phyloP scores from a whole-genome alignment of 140 eudicot species.

The Stevia rebaudiana region DNA sequence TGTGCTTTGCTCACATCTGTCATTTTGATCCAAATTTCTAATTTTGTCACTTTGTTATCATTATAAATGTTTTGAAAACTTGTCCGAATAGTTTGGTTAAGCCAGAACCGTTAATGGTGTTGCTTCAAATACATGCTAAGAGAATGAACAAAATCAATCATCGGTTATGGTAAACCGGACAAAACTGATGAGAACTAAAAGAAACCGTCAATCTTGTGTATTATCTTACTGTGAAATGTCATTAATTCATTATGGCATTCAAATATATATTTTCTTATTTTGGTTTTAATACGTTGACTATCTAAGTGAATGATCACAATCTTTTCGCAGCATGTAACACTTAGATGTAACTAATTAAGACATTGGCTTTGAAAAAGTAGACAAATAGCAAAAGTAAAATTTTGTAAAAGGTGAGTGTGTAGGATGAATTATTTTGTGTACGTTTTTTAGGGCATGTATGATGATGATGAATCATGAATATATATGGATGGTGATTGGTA shows the following conservation, averaged over 20 bases:
- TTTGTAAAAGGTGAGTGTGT: slow-evolving; percentile 10
- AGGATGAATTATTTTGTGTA: slow-evolving; percentile 13
- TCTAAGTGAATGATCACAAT: background rate
- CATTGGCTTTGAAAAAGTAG: background rate
- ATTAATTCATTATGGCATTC: background rate
- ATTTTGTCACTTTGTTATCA: no score
- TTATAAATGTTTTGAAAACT: no score
- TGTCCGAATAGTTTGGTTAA: no score
- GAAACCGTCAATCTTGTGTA: no score
- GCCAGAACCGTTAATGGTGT: no score
- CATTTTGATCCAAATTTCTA: no score
- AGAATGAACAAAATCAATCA: background rate
- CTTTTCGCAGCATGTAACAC: background rate
- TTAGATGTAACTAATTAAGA: background rate
- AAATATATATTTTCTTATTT: background rate
- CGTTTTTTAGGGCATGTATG: background rate
- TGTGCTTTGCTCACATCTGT: no score
- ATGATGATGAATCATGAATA: slow-evolving; percentile 17
- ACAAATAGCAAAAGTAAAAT: slow-evolving; percentile 5
- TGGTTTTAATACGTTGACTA: background rate
- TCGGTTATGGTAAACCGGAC: background rate
- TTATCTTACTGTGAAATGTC: no score
- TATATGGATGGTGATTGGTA: slow-evolving; percentile 1
- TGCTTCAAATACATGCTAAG: background rate
- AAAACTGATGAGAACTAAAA: no score